Evolutionary conservation across 164 flowering plant genomes (phyloP).

Genomic region (Liriodendron chinense): DNA sequence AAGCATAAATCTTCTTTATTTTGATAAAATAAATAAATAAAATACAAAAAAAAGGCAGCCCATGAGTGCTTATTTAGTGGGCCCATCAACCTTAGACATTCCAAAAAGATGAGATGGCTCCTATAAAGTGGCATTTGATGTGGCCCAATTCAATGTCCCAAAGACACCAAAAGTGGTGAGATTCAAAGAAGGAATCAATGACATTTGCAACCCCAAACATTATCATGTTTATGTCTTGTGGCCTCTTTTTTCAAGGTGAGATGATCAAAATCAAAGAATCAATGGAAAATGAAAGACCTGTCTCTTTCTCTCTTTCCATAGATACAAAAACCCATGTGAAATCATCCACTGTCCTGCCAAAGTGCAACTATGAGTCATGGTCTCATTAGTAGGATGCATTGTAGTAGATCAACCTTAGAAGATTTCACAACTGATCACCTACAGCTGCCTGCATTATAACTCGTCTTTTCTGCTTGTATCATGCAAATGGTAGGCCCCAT

Average conservation of each 20-base stretch:
- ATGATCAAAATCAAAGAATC: constrained; percentile 2
- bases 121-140: constrained; percentile 6
- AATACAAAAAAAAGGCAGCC: constrained; percentile 4
- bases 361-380: constrained; percentile 10
- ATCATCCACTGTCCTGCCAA: neutral
- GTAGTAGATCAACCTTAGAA: neutral
- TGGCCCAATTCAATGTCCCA: constrained; percentile 14
- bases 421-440: neutral
- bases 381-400: constrained; percentile 4
- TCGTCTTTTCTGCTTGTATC: too few relatives aligned
- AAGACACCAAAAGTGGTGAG: constrained; percentile 11
- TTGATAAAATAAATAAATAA: neutral
- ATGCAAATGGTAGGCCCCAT: neutral
- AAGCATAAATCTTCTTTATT: neutral
- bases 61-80: constrained; percentile 7
- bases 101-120: constrained; percentile 12
- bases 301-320: neutral
- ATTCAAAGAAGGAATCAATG: constrained; percentile 18
- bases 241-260: neutral
- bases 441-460: too few relatives aligned
- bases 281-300: neutral
- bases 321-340: neutral
- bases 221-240: neutral
- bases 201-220: constrained; percentile 13
- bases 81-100: constrained; percentile 9